Percentiles rank a stretch among this genome's conserved stretches.
Conservation (phyloP, 345 rosid genomes). For the Abelmoschus esculentus region DNA sequence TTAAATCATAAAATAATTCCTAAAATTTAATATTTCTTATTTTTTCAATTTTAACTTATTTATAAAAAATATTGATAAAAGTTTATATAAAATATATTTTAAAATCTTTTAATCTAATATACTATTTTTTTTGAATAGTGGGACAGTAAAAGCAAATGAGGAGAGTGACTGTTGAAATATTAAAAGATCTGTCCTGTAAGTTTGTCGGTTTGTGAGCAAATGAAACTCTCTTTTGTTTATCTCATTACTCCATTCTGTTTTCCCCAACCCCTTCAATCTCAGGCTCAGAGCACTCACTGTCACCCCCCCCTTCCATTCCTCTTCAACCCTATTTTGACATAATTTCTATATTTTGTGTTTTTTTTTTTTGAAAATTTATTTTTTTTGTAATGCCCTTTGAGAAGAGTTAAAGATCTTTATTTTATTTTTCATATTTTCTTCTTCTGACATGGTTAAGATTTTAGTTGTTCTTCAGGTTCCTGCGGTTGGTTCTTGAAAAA, state of each 20-base stretch:
- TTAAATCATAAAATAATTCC: no score
- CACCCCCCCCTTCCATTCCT: neutral
- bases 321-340: conserved; percentile 6
- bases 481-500: conserved; percentile 14
- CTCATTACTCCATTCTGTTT: conserved; percentile 4
- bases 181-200: conserved; percentile 25
- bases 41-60: no score
- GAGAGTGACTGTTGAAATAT: neutral
- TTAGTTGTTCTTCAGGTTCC: conserved; percentile 11
- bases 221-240: conserved; percentile 26
- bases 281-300: conserved; percentile 38
- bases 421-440: neutral
- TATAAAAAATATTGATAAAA: no score
- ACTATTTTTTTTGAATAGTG: no score
- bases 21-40: no score
- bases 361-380: neutral
- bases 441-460: conserved; percentile 30
- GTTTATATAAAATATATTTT: no score
- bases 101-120: no score
- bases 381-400: neutral
- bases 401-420: conserved; percentile 8
- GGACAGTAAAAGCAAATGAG: neutral
- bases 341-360: neutral
- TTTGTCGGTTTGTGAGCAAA: conserved; percentile 79
- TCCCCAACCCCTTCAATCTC: conserved; percentile 24